These are phyloP conservation scores for Nakazawaea laoshanensis DNA, from an alignment of 805 yeast genomes.

Conservation along the genomic window DNA sequence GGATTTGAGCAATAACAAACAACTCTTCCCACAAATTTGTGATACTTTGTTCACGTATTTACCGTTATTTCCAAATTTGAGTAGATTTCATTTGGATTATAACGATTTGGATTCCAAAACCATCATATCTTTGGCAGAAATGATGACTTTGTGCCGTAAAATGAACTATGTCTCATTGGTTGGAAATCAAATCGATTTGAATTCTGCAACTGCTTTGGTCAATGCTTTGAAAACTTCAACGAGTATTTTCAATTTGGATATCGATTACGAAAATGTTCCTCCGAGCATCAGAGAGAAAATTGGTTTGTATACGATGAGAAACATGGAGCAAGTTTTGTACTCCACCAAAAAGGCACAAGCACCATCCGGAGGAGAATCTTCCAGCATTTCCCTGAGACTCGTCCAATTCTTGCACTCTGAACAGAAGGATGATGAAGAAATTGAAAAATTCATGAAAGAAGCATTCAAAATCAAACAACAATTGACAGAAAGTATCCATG, in stretches of 20 bases:
- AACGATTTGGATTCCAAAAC: conserved; percentile 51
- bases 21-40: conserved; percentile 55
- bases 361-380: conserved; percentile 5
- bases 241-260: conserved; percentile 58
- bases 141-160: conserved; percentile 58
- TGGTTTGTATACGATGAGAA: conserved; percentile 74
- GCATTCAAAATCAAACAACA: conserved; percentile 29
- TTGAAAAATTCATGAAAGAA: conserved; percentile 26
- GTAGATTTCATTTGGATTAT: conserved; percentile 64
- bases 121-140: conserved; percentile 53
- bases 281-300: conserved; percentile 58
- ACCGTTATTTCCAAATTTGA: conserved; percentile 58
- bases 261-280: conserved; percentile 57
- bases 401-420: conserved; percentile 13
- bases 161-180: conserved; percentile 62
- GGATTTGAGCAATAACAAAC: conserved; percentile 66
- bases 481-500: conserved; percentile 42
- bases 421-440: conserved; percentile 10
- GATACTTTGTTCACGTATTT: conserved; percentile 51
- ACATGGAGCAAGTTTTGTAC: conserved; percentile 57
- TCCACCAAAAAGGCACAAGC: conserved; percentile 15
- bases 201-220: conserved; percentile 57
- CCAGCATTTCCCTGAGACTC: conserved; percentile 16
- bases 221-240: conserved; percentile 61
- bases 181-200: conserved; percentile 54